Evolutionary conservation across 2,329 filamentous ascomycete genomes (phyloP), one percentile per base, ranked within the genome.

Genomic region (Fusarium cicatricum): DNA sequence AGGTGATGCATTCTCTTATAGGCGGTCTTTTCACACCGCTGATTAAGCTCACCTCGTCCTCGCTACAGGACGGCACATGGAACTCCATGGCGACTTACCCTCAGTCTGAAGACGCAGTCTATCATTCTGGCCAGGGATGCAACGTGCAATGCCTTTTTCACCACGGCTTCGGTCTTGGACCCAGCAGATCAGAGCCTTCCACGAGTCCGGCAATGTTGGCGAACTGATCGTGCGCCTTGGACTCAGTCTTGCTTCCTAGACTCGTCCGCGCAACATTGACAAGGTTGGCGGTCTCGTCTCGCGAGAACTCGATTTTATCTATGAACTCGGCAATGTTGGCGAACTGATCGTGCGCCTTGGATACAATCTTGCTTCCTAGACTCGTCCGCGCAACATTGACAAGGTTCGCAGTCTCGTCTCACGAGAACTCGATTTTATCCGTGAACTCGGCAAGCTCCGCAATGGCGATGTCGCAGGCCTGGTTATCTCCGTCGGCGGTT

Each of bases 201-300:
- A n/a, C n/a, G n/a, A n/a, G n/a, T n/a, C n/a, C 92, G 48, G 95
- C 95, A 71, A 99, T 99, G 67, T 96, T 90, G 71, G 95, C 90
- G 73, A 99, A 99, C 75, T 98, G 94, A 77, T 98, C 94, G 78
- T 99, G 95, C 36, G 95, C 91, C 79, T 97, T 99, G 74, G 93
- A 98, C 43, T 99, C 95, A 73, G 99, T 99, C 82, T 99, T 99
- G 84, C 92, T 97, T 68, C 96, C 95, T 74, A 99, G 79, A 77
- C 92, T 95, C 61, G 95, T 99, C 78, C 92, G 92, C 55, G 95
- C 95, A 29, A 98, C 95, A 82, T 95, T 95, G 77, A 95, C 83
- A 34, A 99, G 83, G 79, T 98, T 97, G 68, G 86, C 80, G 52
- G 89, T 96, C 69, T 96, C 81, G 15, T 90, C 86, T 71, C 83